These are phyloP conservation scores for Cadophora malorum DNA, from an alignment of 2,329 filamentous ascomycete species.

Conservation along the genomic window DNA sequence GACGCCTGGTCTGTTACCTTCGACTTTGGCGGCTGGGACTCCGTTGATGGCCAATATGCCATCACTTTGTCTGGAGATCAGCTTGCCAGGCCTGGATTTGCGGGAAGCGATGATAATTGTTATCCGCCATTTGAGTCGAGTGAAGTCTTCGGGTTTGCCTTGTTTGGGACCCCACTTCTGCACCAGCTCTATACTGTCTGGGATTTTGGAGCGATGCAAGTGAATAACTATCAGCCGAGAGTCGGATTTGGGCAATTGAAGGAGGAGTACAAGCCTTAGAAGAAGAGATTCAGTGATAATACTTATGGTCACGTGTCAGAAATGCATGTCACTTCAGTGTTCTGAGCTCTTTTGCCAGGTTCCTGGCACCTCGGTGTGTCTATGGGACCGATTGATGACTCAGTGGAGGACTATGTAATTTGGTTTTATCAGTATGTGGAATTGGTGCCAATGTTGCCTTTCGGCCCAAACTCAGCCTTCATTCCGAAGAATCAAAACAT, in stretches of 20 bases:
- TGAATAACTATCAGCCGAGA: not conserved
- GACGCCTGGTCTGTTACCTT: not conserved
- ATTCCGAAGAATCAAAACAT: too few species aligned
- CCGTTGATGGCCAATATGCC: not conserved
- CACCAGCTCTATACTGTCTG: not conserved
- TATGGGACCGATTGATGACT: too few species aligned
- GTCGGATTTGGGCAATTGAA: constrained; percentile 9
- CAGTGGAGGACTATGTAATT: too few species aligned
- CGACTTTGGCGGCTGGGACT: constrained; percentile 2
- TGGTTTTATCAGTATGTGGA: too few species aligned
- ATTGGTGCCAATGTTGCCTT: too few species aligned
- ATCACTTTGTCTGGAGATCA: not conserved
- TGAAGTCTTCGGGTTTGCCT: not conserved
- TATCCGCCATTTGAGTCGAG: constrained; percentile 1
- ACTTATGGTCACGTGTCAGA: too few species aligned
- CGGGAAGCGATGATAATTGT: not conserved
- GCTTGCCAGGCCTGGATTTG: not conserved
- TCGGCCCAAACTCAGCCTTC: too few species aligned
- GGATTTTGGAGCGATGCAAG: constrained; percentile 8
- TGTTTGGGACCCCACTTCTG: constrained; percentile 7
- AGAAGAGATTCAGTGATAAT: not conserved
- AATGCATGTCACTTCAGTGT: too few species aligned
- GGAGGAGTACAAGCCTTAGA: constrained; percentile 8
- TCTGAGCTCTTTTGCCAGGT: too few species aligned
- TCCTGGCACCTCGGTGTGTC: too few species aligned